A percentile compares a stretch with the other conserved stretches of the same genome.
These are phyloP conservation scores for Microdochium bolleyi DNA, from an alignment of 2,329 filamentous ascomycete genomes.

Conservation along the genomic window DNA sequence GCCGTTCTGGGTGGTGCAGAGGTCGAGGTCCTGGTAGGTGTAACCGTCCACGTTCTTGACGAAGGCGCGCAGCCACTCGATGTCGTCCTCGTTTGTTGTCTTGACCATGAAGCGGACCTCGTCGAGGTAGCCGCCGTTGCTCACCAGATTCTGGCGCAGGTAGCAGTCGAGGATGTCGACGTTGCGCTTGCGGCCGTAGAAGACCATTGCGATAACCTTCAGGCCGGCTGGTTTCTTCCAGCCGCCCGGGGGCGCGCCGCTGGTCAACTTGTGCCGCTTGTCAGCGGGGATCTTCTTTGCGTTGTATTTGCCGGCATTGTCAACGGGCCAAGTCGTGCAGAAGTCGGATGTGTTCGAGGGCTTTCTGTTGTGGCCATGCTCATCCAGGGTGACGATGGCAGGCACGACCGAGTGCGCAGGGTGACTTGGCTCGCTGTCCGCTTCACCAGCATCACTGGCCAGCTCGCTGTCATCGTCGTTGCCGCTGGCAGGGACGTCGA, in stretches of 20 bases:
- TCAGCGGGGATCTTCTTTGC: conserved; percentile 5
- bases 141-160: conserved; percentile 31
- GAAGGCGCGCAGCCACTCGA: conserved; percentile 29
- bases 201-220: conserved; percentile 35
- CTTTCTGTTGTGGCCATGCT: background rate
- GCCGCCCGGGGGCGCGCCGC: conserved; percentile 15
- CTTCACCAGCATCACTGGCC: conserved; percentile 7
- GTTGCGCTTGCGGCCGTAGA: conserved; percentile 34
- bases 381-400: background rate
- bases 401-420: conserved; percentile 5
- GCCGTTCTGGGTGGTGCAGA: conserved; percentile 20
- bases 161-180: conserved; percentile 40
- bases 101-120: conserved; percentile 35
- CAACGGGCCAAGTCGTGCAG: conserved; percentile 20
- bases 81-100: conserved; percentile 26
- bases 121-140: conserved; percentile 34
- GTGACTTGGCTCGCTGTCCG: conserved; percentile 10
- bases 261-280: conserved; percentile 9
- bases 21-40: conserved; percentile 21
- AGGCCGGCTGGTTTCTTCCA: conserved; percentile 18
- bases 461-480: conserved; percentile 6
- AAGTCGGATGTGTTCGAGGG: conserved; percentile 6
- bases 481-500: background rate
- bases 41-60: conserved; percentile 26
- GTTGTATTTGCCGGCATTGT: conserved; percentile 12